These are phyloP conservation scores for Alternaria postmessia DNA, from an alignment of 2,329 filamentous ascomycete genomes.

Conservation along the genomic window DNA sequence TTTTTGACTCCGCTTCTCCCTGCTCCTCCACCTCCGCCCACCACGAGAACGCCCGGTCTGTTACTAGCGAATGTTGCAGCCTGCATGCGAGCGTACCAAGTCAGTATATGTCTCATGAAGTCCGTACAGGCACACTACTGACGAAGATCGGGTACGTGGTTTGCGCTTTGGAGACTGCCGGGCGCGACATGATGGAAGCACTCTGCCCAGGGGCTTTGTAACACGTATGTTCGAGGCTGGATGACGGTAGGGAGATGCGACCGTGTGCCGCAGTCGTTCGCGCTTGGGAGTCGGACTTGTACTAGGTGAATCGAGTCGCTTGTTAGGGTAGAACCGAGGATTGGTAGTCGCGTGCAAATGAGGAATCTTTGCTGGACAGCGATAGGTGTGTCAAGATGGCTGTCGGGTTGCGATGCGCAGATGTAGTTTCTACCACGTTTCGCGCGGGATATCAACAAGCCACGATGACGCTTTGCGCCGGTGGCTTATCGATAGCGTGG, in stretches of 20 bases:
- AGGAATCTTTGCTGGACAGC: not conserved
- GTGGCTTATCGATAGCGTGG: constrained; percentile 24
- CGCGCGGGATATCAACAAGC: constrained; percentile 20
- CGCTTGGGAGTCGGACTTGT: constrained; percentile 8
- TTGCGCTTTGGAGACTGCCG: constrained; percentile 41
- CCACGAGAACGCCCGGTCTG: constrained; percentile 72
- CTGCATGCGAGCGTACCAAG: not conserved
- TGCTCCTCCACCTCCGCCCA: constrained; percentile 84
- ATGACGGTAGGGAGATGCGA: not conserved
- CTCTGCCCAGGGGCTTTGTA: not conserved
- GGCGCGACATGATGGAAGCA: constrained; percentile 37
- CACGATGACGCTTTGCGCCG: constrained; percentile 6
- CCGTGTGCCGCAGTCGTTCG: constrained; percentile 1
- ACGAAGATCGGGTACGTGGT: constrained; percentile 21
- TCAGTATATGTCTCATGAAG: not conserved
- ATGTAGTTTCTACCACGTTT: constrained; percentile 26
- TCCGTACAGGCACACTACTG: not conserved
- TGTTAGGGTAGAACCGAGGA: not conserved
- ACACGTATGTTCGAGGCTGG: not conserved
- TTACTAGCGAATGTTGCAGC: constrained; percentile 85
- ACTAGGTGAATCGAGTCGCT: not conserved
- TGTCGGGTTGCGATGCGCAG: constrained; percentile 7
- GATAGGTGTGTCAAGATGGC: not conserved
- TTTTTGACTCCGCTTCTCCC: constrained; percentile 73
- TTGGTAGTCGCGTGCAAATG: constrained; percentile 5